These are phyloP conservation scores for Antitrichia curtipendula DNA, from an alignment of 225 moss, liverwort and hornwort species.

Conservation along the genomic window DNA sequence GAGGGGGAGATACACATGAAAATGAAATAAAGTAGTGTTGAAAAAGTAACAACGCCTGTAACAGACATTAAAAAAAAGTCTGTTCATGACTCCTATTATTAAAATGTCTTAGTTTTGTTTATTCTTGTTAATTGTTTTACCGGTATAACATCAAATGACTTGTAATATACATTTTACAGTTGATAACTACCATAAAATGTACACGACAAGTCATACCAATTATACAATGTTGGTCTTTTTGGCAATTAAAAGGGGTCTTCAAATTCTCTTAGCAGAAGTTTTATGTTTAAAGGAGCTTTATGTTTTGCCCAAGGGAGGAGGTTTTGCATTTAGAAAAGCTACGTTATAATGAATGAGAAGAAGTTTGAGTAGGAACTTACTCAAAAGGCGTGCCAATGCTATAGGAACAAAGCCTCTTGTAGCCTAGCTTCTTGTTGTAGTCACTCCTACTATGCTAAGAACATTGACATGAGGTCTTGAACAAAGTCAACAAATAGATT, in stretches of 20 bases:
- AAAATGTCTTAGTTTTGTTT: background rate
- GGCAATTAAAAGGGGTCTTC: background rate
- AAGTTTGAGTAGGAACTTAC: background rate
- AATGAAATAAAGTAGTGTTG: background rate
- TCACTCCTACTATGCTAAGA: background rate
- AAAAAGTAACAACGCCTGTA: background rate
- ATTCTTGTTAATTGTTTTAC: background rate
- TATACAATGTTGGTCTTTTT: background rate
- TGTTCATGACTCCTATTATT: too few species aligned
- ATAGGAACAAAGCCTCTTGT: background rate
- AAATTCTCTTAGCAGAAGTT: background rate
- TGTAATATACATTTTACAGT: background rate
- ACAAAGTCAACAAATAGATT: background rate
- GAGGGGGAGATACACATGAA: too few species aligned
- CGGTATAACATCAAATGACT: background rate
- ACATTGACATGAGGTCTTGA: background rate
- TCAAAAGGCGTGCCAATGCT: rapidly evolving
- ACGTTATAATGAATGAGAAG: background rate
- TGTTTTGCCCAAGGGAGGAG: background rate
- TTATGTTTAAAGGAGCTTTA: too few species aligned
- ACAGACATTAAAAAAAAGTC: background rate
- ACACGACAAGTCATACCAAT: background rate
- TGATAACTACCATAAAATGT: background rate
- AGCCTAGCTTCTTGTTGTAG: background rate
- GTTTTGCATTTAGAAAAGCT: background rate